Percentiles rank a stretch among this genome's conserved stretches.
These are phyloP conservation scores for Ceratocystis cubensis DNA, from an alignment of 2,329 filamentous ascomycete genomes.

Conservation along the genomic window DNA sequence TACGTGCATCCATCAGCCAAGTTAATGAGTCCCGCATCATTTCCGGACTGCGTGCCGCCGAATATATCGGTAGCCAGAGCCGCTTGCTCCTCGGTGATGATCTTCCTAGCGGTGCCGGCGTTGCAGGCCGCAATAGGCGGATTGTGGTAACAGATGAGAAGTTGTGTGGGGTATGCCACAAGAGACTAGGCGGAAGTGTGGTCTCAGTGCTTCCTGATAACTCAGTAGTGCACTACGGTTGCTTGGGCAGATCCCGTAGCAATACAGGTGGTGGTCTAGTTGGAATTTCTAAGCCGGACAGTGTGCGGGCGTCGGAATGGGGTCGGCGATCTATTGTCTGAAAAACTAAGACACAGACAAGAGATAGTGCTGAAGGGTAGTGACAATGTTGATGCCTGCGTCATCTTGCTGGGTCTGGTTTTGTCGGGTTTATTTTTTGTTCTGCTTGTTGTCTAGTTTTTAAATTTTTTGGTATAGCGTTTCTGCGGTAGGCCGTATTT, in stretches of 20 bases:
- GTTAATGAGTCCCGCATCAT: conserved; percentile 72
- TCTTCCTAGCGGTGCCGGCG: conserved; percentile 30
- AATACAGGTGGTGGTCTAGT: conserved; percentile 23
- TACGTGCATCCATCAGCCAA: conserved; percentile 70
- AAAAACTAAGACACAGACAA: neutral
- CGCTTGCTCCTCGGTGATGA: conserved; percentile 61
- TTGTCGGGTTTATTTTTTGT: neutral
- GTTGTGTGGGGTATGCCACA: conserved; percentile 85
- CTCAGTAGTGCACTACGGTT: conserved; percentile 70
- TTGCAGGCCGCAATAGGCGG: conserved; percentile 41
- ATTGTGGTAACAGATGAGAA: conserved; percentile 79
- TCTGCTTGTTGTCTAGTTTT: conserved; percentile 11
- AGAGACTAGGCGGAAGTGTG: conserved; percentile 80
- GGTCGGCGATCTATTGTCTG: conserved; percentile 8
- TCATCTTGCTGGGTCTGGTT: neutral
- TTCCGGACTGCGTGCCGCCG: conserved; percentile 61
- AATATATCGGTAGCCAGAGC: conserved; percentile 65
- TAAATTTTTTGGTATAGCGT: conserved; percentile 9
- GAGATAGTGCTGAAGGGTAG: neutral
- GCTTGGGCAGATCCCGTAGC: conserved; percentile 38
- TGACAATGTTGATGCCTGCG: neutral
- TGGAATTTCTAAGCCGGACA: conserved; percentile 5
- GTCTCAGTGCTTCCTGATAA: conserved; percentile 81
- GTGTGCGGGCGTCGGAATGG: conserved; percentile 14
- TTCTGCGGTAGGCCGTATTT: neutral